Evolutionary conservation across 2,329 filamentous ascomycete species (phyloP).

Genomic region (Stagonosporopsis tanaceti): DNA sequence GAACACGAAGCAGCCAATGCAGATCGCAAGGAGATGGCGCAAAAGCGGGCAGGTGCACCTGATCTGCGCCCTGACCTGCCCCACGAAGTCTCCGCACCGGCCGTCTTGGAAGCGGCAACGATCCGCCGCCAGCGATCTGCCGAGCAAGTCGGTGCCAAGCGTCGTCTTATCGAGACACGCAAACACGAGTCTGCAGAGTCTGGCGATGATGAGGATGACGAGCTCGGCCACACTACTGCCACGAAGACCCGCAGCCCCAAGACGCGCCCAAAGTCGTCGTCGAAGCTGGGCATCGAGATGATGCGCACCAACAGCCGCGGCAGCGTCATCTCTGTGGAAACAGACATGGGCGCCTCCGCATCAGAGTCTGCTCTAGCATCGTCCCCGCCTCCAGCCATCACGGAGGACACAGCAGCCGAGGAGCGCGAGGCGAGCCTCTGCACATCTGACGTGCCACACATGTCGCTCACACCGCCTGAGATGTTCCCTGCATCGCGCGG

Average conservation of each 20-base stretch:
- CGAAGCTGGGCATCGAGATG: slow-evolving; percentile 95
- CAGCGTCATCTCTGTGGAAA: slow-evolving; percentile 66
- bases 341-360: slow-evolving; percentile 47
- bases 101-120: slow-evolving; percentile 62
- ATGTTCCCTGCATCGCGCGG: slow-evolving; percentile 58
- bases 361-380: slow-evolving; percentile 46
- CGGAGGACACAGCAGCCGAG: slow-evolving; percentile 51
- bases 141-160: slow-evolving; percentile 77
- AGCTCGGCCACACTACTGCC: slow-evolving; percentile 67
- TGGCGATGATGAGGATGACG: slow-evolving; percentile 94
- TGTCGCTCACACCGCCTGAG: slow-evolving; percentile 60
- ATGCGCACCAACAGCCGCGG: slow-evolving; percentile 96
- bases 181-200: slow-evolving; percentile 81
- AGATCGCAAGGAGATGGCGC: slow-evolving; percentile 42
- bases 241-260: slow-evolving; percentile 57
- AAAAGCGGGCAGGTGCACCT: slow-evolving; percentile 43
- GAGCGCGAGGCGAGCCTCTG: slow-evolving; percentile 35
- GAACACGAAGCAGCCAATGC: slow-evolving; percentile 61
- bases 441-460: slow-evolving; percentile 38
- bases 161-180: slow-evolving; percentile 76
- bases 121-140: slow-evolving; percentile 71
- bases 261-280: slow-evolving; percentile 59
- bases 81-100: slow-evolving; percentile 63
- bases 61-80: slow-evolving; percentile 37
- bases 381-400: slow-evolving; percentile 52